Percentiles rank a stretch among this genome's conserved stretches.
Evolutionary conservation across 371 early-diverging fungal species (phyloP).

Genomic region (Dentiscutata heterogama): DNA sequence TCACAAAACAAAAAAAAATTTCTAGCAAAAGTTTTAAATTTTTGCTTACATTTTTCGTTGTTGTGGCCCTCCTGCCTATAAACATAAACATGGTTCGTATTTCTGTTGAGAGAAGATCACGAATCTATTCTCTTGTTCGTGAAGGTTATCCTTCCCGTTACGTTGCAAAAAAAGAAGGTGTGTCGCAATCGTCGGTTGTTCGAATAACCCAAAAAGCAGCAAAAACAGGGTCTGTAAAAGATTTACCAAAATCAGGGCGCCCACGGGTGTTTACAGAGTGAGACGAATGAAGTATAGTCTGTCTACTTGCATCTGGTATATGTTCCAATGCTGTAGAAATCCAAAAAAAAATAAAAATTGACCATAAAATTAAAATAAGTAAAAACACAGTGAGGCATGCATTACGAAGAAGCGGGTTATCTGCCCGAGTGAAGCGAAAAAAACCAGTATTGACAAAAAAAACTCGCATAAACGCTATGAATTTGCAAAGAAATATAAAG

Average conservation of each 20-base stretch:
- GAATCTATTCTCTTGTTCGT: background rate
- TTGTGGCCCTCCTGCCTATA: background rate
- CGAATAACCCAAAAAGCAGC: background rate
- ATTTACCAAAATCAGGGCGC: conserved; percentile 14
- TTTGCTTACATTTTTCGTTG: too few species aligned
- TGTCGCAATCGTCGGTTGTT: conserved; percentile 1
- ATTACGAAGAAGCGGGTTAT: conserved; percentile 7
- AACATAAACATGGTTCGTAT: background rate
- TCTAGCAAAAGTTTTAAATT: too few species aligned
- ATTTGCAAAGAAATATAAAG: background rate
- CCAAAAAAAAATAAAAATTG: conserved; percentile 14
- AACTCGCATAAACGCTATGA: background rate
- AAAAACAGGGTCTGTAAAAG: background rate
- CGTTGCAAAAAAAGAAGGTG: background rate
- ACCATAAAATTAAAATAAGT: background rate
- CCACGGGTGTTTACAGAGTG: background rate
- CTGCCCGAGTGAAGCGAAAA: conserved; percentile 12
- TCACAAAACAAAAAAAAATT: too few species aligned
- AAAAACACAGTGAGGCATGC: background rate
- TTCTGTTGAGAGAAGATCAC: background rate
- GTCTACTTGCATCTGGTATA: background rate
- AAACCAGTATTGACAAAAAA: background rate
- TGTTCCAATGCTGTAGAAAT: background rate
- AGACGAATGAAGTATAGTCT: background rate
- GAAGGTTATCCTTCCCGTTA: conserved; percentile 12